Base-by-base conservation (phyloP, 495 filamentous ascomycete species). In the Achaetomiella virescens region DNA sequence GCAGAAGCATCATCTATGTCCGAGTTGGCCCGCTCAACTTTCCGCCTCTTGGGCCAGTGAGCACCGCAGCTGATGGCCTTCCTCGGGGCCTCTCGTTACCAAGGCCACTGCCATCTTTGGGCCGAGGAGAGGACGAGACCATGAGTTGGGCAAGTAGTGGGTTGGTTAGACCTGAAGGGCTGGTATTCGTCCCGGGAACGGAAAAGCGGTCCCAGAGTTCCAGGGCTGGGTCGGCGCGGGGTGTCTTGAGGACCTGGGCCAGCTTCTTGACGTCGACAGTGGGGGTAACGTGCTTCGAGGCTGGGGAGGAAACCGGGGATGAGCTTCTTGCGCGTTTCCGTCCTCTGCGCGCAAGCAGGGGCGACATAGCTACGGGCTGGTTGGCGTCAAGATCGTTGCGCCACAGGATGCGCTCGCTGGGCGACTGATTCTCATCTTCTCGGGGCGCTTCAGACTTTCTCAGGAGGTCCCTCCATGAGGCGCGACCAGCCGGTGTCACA, bases 201-300 rank as follows among this genome's bases (percentile, higher is more conserved):
- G 78, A 81, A 64, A 89, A 95, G 18, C 87, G 84, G 60, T 85
- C 89, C 91, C 90, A 95, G n/a, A 96, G 71, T 49, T 96, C 91
- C 31, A 83, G 71, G 0, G 87, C 87, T 24, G 92, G 86, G 68
- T 98, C 93, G 41, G 84, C 81, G 54, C 88, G 84, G 22, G 89
- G 89, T 0, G 90, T 91, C 49, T 79, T 84, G 35, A 87, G 72
- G 2, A 78, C 70, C n/a, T 75, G 67, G 36, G 81, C 77, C 20
- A 85, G 64, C 31, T 73, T 74, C 54, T 81, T 76, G 38, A 82
- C 25, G 70, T 74, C 71, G 35, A 72, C 58, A 10, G 63, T 49
- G 1, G 72, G 68, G 0, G 71, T 66, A 21, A 51, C 45, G 22
- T 64, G 63, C 29, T 70, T 62, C 37, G 63, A 35, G 0, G 66